Conservation (phyloP, 1,284 basidiomycete species). For the Malassezia equina region DNA sequence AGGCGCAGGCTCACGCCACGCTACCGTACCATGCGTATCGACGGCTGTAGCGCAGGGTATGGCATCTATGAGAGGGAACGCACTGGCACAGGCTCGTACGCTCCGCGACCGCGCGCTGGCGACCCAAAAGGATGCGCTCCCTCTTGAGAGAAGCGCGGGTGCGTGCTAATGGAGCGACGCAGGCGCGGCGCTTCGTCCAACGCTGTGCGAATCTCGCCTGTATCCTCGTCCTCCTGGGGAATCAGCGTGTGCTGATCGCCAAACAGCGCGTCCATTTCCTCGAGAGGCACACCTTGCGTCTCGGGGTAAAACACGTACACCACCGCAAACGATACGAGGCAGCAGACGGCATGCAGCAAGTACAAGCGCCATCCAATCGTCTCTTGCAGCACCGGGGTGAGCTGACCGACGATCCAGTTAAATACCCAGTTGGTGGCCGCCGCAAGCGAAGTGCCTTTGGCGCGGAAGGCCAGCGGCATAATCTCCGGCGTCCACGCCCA, state of each 20-base stretch:
- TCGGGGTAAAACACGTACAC: slow-evolving; percentile 59
- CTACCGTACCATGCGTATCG: neutral
- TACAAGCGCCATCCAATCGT: slow-evolving; percentile 84
- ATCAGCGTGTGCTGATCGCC: slow-evolving; percentile 42
- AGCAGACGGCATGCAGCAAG: slow-evolving; percentile 92
- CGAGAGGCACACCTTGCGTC: slow-evolving; percentile 53
- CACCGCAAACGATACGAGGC: slow-evolving; percentile 67
- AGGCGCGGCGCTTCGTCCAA: slow-evolving; percentile 4
- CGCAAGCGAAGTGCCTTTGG: slow-evolving; percentile 50
- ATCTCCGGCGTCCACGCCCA: slow-evolving; percentile 75
- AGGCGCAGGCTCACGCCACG: slow-evolving; percentile 3
- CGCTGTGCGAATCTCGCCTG: slow-evolving; percentile 1
- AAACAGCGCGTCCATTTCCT: slow-evolving; percentile 52
- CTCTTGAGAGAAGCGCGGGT: slow-evolving; percentile 8
- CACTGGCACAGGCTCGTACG: neutral
- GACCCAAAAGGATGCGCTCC: neutral
- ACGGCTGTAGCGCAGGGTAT: neutral
- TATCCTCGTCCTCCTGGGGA: slow-evolving; percentile 32
- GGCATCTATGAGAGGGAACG: neutral
- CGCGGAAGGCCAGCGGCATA: slow-evolving; percentile 46
- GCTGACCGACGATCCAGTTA: slow-evolving; percentile 77
- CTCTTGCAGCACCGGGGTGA: slow-evolving; percentile 80
- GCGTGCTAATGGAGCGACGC: slow-evolving; percentile 13
- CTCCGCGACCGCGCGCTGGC: neutral
- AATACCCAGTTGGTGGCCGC: slow-evolving; percentile 62